Percentiles rank a stretch among this genome's conserved stretches.
These are phyloP conservation scores for Periconia macrospinosa DNA, from an alignment of 2,329 filamentous ascomycete species.

Conservation along the genomic window DNA sequence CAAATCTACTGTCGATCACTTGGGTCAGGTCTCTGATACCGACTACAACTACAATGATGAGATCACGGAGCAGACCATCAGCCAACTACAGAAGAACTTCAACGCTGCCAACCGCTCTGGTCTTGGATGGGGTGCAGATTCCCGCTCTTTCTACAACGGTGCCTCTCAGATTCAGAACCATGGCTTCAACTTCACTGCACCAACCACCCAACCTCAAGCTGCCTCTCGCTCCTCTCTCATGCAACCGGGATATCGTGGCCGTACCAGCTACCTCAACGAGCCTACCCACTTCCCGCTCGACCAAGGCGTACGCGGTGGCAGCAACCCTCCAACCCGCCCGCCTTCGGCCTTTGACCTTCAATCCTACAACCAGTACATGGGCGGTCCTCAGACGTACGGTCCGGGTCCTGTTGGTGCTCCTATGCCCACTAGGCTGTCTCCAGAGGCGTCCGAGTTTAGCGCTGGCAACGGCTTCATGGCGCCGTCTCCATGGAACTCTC, in stretches of 20 bases:
- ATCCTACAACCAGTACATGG: slow-evolving; percentile 36
- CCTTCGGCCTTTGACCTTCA: slow-evolving; percentile 39
- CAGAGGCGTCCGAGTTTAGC: slow-evolving; percentile 51
- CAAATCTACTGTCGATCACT: slow-evolving; percentile 62
- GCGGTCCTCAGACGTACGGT: slow-evolving; percentile 38
- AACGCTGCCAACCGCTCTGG: slow-evolving; percentile 50
- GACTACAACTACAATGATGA: slow-evolving; percentile 52
- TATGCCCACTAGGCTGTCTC: slow-evolving; percentile 45
- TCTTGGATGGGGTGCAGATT: slow-evolving; percentile 34
- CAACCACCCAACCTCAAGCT: slow-evolving; percentile 16
- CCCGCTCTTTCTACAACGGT: slow-evolving; percentile 24
- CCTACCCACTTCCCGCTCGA: slow-evolving; percentile 42
- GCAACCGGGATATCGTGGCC: slow-evolving; percentile 31
- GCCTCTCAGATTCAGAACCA: slow-evolving; percentile 19
- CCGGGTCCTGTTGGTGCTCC: slow-evolving; percentile 9
- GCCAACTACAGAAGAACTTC: slow-evolving; percentile 54
- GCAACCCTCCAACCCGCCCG: slow-evolving; percentile 40
- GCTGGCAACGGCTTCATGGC: slow-evolving; percentile 25
- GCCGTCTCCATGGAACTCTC: slow-evolving; percentile 45
- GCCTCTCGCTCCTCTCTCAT: slow-evolving; percentile 20
- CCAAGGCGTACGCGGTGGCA: slow-evolving; percentile 32
- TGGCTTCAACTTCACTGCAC: slow-evolving; percentile 21
- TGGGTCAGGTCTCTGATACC: slow-evolving; percentile 54
- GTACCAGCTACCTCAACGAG: slow-evolving; percentile 38
- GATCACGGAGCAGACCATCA: slow-evolving; percentile 54